Percentiles rank a stretch among this genome's conserved stretches.
Evolutionary conservation across 352 stramenopile species (phyloP).

Genomic region (Pythium diclinum): DNA sequence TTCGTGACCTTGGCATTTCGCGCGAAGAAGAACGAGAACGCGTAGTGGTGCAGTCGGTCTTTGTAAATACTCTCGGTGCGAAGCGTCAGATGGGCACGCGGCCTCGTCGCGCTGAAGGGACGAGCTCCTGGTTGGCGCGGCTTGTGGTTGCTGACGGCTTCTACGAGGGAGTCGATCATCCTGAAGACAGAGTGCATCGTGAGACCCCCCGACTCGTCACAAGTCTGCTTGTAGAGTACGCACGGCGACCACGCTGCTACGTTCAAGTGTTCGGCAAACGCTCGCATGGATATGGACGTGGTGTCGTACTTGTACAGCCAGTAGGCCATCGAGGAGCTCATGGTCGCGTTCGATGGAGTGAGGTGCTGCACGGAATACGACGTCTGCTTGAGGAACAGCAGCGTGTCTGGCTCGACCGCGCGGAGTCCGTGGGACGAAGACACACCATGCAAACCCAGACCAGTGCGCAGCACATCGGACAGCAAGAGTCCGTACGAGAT

Average conservation of each 20-base stretch:
- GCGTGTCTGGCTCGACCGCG: neutral
- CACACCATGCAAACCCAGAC: neutral
- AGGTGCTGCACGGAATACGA: neutral
- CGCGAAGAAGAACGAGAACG: conserved; percentile 20
- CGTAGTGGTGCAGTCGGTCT: conserved; percentile 22
- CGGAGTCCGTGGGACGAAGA: neutral
- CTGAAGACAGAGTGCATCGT: neutral
- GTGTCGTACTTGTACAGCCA: conserved; percentile 34
- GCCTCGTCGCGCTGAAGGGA: neutral
- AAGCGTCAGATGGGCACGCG: conserved; percentile 10
- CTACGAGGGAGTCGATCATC: conserved; percentile 28
- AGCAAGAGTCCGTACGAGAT: conserved; percentile 24
- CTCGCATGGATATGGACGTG: conserved; percentile 25
- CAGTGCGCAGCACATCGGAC: conserved; percentile 18
- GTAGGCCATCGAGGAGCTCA: neutral
- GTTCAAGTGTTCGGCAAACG: conserved; percentile 13
- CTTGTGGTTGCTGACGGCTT: conserved; percentile 8
- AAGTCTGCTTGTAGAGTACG: conserved; percentile 19
- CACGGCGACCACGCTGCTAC: conserved; percentile 21
- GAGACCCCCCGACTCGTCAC: conserved; percentile 7
- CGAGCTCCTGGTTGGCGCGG: neutral
- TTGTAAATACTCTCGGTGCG: conserved; percentile 11
- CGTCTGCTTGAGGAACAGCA: neutral
- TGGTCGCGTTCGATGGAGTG: conserved; percentile 1
- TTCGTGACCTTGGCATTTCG: neutral